Conservation (phyloP, 2,329 filamentous ascomycete species). For the Lecanicillium sp. region DNA sequence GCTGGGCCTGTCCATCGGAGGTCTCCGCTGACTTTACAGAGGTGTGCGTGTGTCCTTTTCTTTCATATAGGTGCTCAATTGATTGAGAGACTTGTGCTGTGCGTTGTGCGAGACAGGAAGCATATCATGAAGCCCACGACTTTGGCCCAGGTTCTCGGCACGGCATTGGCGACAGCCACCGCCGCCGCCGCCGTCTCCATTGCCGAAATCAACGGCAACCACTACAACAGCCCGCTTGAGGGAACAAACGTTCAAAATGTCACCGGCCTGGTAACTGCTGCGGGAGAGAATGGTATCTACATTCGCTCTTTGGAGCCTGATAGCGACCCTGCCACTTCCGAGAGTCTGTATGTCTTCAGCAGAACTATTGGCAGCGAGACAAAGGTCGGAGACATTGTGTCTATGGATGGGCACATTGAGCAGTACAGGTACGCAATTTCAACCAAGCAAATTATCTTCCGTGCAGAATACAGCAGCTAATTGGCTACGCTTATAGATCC, state of each 20-base stretch:
- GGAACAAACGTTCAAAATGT: constrained; percentile 49
- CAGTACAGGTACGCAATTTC: constrained; percentile 40
- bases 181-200: constrained; percentile 37
- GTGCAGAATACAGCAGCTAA: not conserved
- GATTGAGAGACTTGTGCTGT: too few species aligned
- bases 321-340: constrained; percentile 47
- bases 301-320: constrained; percentile 52
- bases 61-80: too few species aligned
- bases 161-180: constrained; percentile 20
- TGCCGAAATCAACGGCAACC: constrained; percentile 57
- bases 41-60: too few species aligned
- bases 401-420: constrained; percentile 48
- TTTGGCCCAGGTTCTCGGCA: constrained; percentile 11
- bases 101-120: too few species aligned
- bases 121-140: constrained; percentile 20
- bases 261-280: constrained; percentile 56
- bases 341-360: constrained; percentile 58
- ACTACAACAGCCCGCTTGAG: constrained; percentile 52
- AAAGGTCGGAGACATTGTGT: constrained; percentile 54
- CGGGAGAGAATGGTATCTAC: constrained; percentile 53
- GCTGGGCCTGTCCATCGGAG: too few species aligned
- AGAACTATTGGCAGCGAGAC: constrained; percentile 40
- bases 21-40: too few species aligned
- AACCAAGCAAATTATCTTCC: not conserved
- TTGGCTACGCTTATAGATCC: constrained; percentile 29